Evolutionary conservation across 352 stramenopile genomes (phyloP).

Genomic region (Globisporangium radiosum): DNA sequence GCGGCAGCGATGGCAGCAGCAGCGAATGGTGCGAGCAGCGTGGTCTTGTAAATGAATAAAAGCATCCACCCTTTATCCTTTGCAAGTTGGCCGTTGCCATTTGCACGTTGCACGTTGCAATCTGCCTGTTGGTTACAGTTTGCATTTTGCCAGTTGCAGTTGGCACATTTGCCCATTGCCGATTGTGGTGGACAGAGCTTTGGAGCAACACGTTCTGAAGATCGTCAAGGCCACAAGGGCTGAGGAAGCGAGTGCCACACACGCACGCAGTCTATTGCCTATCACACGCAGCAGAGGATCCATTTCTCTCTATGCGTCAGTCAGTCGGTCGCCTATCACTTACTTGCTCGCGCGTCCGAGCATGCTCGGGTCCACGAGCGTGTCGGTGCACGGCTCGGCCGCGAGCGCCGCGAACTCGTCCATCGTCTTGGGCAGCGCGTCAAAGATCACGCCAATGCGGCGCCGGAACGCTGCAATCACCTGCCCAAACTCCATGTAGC

Average conservation of each 20-base stretch:
- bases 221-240: too few relatives aligned
- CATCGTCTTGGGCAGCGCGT: constrained; percentile 49
- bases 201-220: too few relatives aligned
- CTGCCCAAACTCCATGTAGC: constrained; percentile 88
- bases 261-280: not conserved
- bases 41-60: constrained; percentile 1
- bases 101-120: too few relatives aligned
- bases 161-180: too few relatives aligned
- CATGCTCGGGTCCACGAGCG: constrained; percentile 20
- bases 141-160: too few relatives aligned
- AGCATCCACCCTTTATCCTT: too few relatives aligned
- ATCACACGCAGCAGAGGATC: not conserved
- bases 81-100: too few relatives aligned
- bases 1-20: not conserved
- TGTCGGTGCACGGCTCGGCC: constrained; percentile 59
- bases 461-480: constrained; percentile 62
- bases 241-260: not conserved
- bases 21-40: not conserved
- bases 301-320: not conserved
- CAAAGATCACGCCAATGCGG: constrained; percentile 69
- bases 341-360: constrained; percentile 9
- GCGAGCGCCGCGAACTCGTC: constrained; percentile 56
- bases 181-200: too few relatives aligned
- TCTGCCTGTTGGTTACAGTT: too few relatives aligned
- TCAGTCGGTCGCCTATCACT: not conserved